Base-by-base conservation (phyloP, 164 flowering plant genomes). In the Akebia trifoliata region DNA sequence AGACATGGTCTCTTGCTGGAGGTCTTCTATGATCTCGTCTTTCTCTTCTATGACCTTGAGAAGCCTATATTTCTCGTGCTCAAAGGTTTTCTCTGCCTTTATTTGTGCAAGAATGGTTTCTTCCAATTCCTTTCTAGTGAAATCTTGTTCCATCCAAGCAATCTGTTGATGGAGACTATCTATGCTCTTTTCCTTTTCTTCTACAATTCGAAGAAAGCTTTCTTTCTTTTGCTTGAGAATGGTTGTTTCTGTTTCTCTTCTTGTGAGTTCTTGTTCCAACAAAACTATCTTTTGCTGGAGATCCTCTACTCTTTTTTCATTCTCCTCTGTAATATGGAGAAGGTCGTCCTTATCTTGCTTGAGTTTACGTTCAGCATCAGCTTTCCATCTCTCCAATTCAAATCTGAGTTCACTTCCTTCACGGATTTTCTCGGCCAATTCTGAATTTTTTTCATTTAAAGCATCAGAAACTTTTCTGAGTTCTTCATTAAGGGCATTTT, bases 121-220 rank as follows among this genome's bases (percentile, higher is more conserved):
- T 75, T 82, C 88, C 15, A 79, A 40, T 58, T 79, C 84, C 64
- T 68, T 72, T 44, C 65, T 67, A 39, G 76, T 12, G 56, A 72
- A 70, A 54, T 81, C 85, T 64, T 74, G 65, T 56, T 77, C 79
- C 64, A 74, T 60, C 48, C 25, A 32, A n/a, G 42, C 68, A 40
- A 78, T 50, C 66, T 76, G 71, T 59, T 72, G 61, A 61, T 67
- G 69, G 17, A 82, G 76, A 52, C 59, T 35, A 7, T 46, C 48
- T 38, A 82, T 74, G 34, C 58, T 74, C 29, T 55, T 51, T 34
- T 75, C 82, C 58, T 68, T 81, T 43, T 68, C 83, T 60, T 62
- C 72, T 9, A 74, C 21, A 53, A 9, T 22, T 26, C 4, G 60
- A 1, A 49, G 28, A 32, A 80, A 75, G 22, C 36, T n/a, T 9